Evolutionary conservation across 257 asterid genomes (phyloP), one percentile per base, ranked within the genome.

Genomic region (Nicotiana noctiflora): DNA sequence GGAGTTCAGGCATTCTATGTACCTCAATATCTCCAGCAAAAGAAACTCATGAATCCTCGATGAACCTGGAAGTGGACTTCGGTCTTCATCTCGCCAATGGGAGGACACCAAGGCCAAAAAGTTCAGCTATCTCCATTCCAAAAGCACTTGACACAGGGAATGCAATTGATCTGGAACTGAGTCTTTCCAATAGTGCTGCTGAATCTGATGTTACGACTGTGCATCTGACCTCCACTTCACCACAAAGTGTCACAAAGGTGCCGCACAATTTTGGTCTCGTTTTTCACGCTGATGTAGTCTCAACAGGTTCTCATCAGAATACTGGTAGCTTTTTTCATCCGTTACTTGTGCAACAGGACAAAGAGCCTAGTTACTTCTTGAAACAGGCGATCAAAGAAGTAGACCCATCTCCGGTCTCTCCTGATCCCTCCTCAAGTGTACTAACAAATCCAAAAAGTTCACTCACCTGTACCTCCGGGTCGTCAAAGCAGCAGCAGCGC

Each of bases 401-500:
- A 57, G 88, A 84, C 51, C 83, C 89, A 66, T 76, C 86, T 70
- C 57, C 83, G 29, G 51, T 62, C 57, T 81, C 94, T 84, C 90
- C 84, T 79, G 91, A 87, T 66, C 91, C 86, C 87, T 91, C 93
- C 81, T 74, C 90, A 6, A 91, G 94, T 80, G 34, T 85, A 70
- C 79, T 88, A 81, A 86, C 95, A 78, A 53, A 88, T 79, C 94
- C 91, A 77, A 91, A 90, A 87, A 91, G 97, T 92, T 88, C 97
- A 81, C 94, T 89, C 90, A 92, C 97, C 96, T 95, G 94, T 87
- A 80, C 97, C 91, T 93, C 97, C 88, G 93, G 97, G 94, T 88
- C 88, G 87, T 87, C 91, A 23, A 88, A 88, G 70, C 85, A 79
- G 56, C 91, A 87, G 51, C 91, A 92, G 87, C 93, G 86, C 92